Evolutionary conservation across 805 yeast species (phyloP).

Genomic region (Saccharomycopsis lassenensis): DNA sequence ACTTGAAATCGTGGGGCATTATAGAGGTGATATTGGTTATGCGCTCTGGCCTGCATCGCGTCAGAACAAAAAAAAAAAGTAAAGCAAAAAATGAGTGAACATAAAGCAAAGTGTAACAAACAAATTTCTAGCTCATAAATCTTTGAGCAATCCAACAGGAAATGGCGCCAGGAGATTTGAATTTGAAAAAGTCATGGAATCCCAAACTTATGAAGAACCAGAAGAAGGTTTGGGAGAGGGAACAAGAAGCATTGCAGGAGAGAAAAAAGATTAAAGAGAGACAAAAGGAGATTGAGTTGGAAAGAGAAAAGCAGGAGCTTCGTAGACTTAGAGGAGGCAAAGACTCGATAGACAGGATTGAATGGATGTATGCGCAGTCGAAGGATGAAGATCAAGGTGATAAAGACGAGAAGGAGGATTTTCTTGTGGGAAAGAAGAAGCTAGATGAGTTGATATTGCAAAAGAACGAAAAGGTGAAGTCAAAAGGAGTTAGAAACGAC

Average conservation of each 20-base stretch:
- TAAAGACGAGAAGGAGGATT: slow-evolving; percentile 38
- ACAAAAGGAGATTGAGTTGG: slow-evolving; percentile 51
- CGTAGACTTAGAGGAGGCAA: slow-evolving; percentile 33
- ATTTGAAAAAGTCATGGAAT: slow-evolving; percentile 92
- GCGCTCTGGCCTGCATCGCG: no score
- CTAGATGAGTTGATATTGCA: slow-evolving; percentile 30
- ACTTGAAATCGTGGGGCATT: no score
- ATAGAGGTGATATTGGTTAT: no score
- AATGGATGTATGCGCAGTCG: slow-evolving; percentile 76
- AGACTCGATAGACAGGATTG: slow-evolving; percentile 36
- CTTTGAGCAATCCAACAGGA: background rate
- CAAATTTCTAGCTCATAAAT: no score
- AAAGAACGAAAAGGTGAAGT: slow-evolving; percentile 12
- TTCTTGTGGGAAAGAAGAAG: slow-evolving; percentile 41
- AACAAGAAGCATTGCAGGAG: slow-evolving; percentile 68
- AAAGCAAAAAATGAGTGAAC: no score
- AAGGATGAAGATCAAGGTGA: slow-evolving; percentile 21
- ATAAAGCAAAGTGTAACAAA: no score
- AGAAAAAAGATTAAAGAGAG: slow-evolving; percentile 51
- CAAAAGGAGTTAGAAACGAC: slow-evolving; percentile 21
- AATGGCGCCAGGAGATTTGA: slow-evolving; percentile 68
- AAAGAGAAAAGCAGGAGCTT: slow-evolving; percentile 49
- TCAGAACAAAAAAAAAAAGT: no score
- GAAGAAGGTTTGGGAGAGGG: slow-evolving; percentile 73
- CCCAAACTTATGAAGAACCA: slow-evolving; percentile 81